Conservation (phyloP, 2,329 filamentous ascomycete genomes). For the Dothidotthia symphoricarpi region DNA sequence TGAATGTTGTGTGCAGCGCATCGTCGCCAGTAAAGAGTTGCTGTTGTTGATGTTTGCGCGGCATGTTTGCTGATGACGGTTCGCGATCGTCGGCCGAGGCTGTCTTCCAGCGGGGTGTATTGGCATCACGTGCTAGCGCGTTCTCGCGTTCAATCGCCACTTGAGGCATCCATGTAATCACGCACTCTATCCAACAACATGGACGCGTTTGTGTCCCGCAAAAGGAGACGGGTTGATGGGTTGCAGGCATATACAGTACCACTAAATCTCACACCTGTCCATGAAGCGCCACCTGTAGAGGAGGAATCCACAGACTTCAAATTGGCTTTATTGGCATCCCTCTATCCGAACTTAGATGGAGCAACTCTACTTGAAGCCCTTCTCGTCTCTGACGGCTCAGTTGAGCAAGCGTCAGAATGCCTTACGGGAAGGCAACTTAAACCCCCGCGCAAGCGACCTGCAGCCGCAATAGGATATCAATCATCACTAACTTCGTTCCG, state of each 20-base stretch:
- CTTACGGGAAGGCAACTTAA: constrained; percentile 45
- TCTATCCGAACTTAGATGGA: constrained; percentile 65
- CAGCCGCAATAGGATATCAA: constrained; percentile 42
- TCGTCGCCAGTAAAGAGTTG: constrained; percentile 16
- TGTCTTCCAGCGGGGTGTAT: constrained; percentile 2
- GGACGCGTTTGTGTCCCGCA: constrained; percentile 43
- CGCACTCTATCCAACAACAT: constrained; percentile 16
- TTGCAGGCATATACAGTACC: constrained; percentile 2
- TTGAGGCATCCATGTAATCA: neutral
- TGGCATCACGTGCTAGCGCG: constrained; percentile 18
- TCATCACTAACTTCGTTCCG: constrained; percentile 41
- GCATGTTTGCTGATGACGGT: constrained; percentile 22
- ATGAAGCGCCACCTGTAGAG: constrained; percentile 4
- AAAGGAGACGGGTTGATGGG: constrained; percentile 30
- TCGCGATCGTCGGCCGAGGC: constrained; percentile 23
- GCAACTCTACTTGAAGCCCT: constrained; percentile 74
- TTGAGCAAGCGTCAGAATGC: constrained; percentile 61
- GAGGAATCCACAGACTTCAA: constrained; percentile 87
- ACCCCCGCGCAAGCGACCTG: constrained; percentile 36
- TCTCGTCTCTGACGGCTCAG: constrained; percentile 72
- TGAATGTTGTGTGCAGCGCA: constrained; percentile 5
- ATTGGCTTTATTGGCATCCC: constrained; percentile 75
- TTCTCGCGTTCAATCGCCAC: neutral
- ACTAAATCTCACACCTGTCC: neutral
- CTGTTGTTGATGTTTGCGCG: constrained; percentile 14